Percentiles rank a stretch among this genome's conserved stretches.
These are phyloP conservation scores for Rubus parviflorus DNA, from an alignment of 306 rosid species.

Conservation along the genomic window DNA sequence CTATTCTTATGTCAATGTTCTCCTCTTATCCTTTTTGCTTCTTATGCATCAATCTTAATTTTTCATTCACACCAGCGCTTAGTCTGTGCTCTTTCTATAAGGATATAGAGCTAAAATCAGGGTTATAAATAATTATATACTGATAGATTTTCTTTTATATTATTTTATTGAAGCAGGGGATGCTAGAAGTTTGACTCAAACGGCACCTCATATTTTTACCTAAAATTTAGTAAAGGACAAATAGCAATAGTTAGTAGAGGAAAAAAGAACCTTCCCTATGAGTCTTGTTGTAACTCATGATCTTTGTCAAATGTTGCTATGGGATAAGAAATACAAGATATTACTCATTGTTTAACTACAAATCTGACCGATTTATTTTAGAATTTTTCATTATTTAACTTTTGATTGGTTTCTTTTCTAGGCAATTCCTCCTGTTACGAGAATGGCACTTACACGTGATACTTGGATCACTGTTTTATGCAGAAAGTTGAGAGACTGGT, in stretches of 20 bases:
- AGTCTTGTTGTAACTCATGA: not conserved
- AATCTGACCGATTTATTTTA: not conserved
- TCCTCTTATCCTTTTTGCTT: not conserved
- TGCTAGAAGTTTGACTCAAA: not conserved
- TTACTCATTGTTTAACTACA: not conserved
- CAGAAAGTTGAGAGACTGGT: slow-evolving; percentile 99
- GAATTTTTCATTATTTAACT: not conserved
- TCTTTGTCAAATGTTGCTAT: not conserved
- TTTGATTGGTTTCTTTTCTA: slow-evolving; percentile 38
- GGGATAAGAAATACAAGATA: not conserved
- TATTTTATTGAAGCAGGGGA: not conserved
- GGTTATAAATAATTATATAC: not conserved
- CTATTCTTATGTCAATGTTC: not conserved
- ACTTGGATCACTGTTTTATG: slow-evolving; percentile 97
- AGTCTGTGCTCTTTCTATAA: not conserved
- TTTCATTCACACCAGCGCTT: not conserved
- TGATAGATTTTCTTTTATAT: not conserved
- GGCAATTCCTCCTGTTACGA: slow-evolving; percentile 97
- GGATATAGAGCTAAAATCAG: too few species aligned
- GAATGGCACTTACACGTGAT: slow-evolving; percentile 97
- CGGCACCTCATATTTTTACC: not conserved
- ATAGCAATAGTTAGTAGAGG: not conserved
- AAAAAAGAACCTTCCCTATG: not conserved
- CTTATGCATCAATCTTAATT: not conserved
- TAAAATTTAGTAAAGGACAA: not conserved